Evolutionary conservation across 768 basidiomycete genomes (phyloP).

Genomic region (Mrakia gelida): DNA sequence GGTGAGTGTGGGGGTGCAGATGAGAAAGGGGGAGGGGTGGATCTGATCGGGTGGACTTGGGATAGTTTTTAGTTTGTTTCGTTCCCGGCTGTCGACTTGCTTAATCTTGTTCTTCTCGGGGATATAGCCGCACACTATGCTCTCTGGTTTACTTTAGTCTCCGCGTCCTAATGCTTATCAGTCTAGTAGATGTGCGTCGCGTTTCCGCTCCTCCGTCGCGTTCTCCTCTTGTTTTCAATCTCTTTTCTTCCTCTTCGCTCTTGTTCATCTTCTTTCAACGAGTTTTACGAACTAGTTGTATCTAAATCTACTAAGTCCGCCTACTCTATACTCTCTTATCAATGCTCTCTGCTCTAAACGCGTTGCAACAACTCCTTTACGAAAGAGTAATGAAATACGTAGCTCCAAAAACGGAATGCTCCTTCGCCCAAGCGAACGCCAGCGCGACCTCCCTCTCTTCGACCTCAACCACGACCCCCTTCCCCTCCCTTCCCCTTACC

Average conservation of each 20-base stretch:
- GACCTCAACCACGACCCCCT: not conserved
- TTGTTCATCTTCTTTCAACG: not conserved
- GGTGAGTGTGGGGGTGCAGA: not conserved
- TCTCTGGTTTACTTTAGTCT: too few species aligned
- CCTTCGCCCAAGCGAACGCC: too few species aligned
- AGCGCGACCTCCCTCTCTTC: not conserved
- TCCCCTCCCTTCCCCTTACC: constrained; percentile 1
- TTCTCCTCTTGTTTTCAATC: not conserved
- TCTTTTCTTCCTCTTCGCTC: not conserved
- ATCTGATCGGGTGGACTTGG: not conserved
- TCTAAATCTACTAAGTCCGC: not conserved
- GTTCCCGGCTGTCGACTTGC: too few species aligned
- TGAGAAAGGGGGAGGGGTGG: constrained; percentile 6
- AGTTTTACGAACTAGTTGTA: not conserved
- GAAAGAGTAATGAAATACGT: not conserved
- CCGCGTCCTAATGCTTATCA: not conserved
- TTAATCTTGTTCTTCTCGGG: too few species aligned
- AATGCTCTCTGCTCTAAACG: too few species aligned
- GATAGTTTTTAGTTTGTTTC: not conserved
- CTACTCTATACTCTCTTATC: not conserved
- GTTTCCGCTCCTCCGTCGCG: too few species aligned
- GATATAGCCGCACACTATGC: too few species aligned
- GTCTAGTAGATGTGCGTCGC: not conserved
- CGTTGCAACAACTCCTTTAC: not conserved
- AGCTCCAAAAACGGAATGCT: not conserved